These are phyloP conservation scores for Penicillium sp. DNA, from an alignment of 2,329 filamentous ascomycete species.

Conservation along the genomic window DNA sequence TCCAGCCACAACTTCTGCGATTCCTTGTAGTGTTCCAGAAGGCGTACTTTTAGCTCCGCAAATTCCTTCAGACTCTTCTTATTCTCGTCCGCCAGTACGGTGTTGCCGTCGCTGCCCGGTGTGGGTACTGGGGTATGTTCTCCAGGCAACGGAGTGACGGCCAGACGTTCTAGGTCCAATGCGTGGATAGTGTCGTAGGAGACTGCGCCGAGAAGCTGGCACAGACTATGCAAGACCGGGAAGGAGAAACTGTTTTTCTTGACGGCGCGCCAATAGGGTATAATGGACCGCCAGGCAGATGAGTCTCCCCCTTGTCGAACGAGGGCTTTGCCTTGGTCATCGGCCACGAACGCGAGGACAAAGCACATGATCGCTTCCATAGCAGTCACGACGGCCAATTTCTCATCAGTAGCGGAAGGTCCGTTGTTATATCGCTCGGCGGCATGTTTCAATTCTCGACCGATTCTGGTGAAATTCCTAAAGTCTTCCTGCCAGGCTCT, in stretches of 20 bases:
- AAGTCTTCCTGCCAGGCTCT: slow-evolving; percentile 50
- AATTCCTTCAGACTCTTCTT: slow-evolving; percentile 45
- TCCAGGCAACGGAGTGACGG: slow-evolving; percentile 44
- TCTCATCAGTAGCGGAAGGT: slow-evolving; percentile 38
- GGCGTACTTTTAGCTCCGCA: slow-evolving; percentile 44
- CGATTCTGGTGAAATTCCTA: slow-evolving; percentile 48
- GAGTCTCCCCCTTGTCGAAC: slow-evolving; percentile 45
- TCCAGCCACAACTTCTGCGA: slow-evolving; percentile 51
- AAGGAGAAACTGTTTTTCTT: slow-evolving; percentile 43
- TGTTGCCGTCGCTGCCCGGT: slow-evolving; percentile 48
- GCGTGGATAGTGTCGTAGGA: slow-evolving; percentile 52
- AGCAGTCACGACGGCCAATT: slow-evolving; percentile 44
- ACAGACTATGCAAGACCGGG: slow-evolving; percentile 50
- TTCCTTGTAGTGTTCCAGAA: slow-evolving; percentile 47
- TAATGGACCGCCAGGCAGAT: slow-evolving; percentile 51
- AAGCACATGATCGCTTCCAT: slow-evolving; percentile 54
- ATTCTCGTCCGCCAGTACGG: slow-evolving; percentile 43
- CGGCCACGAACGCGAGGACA: slow-evolving; percentile 51
- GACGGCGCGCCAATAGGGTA: slow-evolving; percentile 53
- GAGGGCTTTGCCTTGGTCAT: slow-evolving; percentile 45
- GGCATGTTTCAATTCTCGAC: slow-evolving; percentile 52
- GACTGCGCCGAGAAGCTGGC: slow-evolving; percentile 51
- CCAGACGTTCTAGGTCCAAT: slow-evolving; percentile 50
- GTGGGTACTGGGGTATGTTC: slow-evolving; percentile 47
- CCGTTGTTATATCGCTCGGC: slow-evolving; percentile 43